Evolutionary conservation across 306 rosid species (phyloP).

Genomic region (Astragalus glycyphyllos): DNA sequence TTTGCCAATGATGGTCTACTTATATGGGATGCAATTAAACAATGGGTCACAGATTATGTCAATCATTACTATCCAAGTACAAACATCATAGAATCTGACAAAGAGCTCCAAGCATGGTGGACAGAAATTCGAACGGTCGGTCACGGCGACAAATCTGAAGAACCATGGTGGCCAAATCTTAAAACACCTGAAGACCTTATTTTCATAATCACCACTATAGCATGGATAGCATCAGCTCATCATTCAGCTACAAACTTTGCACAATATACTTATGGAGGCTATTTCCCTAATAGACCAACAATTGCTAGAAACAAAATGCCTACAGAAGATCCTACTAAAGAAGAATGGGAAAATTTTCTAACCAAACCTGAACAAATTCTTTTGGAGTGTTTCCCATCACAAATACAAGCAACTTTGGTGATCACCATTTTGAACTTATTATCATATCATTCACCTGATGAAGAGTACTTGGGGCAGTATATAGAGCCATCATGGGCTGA

Average conservation of each 20-base stretch:
- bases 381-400: conserved; percentile 56
- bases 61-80: conserved; percentile 51
- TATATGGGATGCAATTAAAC: conserved; percentile 54
- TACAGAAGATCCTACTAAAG: conserved; percentile 48
- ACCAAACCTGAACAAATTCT: conserved; percentile 42
- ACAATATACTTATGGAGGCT: conserved; percentile 53
- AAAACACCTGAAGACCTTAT: conserved; percentile 45
- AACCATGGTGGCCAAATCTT: conserved; percentile 62
- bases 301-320: conserved; percentile 55
- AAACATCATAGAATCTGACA: conserved; percentile 39
- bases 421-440: conserved; percentile 47
- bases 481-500: conserved; percentile 51
- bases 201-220: conserved; percentile 45
- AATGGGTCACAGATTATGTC: conserved; percentile 57
- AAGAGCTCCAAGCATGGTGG: conserved; percentile 67
- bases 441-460: conserved; percentile 59
- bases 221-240: conserved; percentile 56
- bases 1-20: conserved; percentile 61
- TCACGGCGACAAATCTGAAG: conserved; percentile 51
- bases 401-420: conserved; percentile 52
- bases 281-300: conserved; percentile 53
- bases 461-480: conserved; percentile 48
- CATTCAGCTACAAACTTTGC: conserved; percentile 56
- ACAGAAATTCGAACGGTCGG: conserved; percentile 48
- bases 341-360: conserved; percentile 51